Evolutionary conservation across 345 rosid genomes (phyloP), one percentile per base, ranked within the genome.

Genomic region (Anastatica hierochuntica): DNA sequence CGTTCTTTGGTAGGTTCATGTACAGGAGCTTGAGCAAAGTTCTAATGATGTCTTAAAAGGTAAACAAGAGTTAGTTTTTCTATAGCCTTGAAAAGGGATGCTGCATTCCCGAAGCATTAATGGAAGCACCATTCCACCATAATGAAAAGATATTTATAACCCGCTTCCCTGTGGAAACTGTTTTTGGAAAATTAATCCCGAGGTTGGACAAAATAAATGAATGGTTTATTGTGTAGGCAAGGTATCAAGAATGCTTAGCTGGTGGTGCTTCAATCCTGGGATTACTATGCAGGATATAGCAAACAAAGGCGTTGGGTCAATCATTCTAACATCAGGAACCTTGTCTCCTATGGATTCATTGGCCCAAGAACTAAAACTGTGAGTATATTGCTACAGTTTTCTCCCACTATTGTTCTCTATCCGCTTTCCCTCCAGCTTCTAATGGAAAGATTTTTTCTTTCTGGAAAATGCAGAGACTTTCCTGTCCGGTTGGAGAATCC

Each of bases 251-350:
- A 82, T 75, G 14, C 81, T 92, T 52, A 79, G 98, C 62, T 92
- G 98, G 96, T 92, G 98, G 98, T 92, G 98, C 74, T 92, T 92
- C 74, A 92, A 77, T 81, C 98, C 98, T 49, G 98, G 96, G 64
- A 67, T 88, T 59, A 83, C 96, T 27, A 85, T 92, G 98, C 80
- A 78, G 76, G 88, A 77, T 62, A 78, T 92, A 60, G 67, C 84
- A 21, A 63, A 57, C 54, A 42, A 78, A 76, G 94, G 88, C 46
- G 95, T 85, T 63, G 84, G 90, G 48, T 83, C 98, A 60, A 78
- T 92, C 53, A 69, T 92, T 57, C 71, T 92, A 68, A 92, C 98
- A 62, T 92, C 96, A n/a, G 98, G 96, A 60, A 88, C 98, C 39
- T 74, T 92, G 60, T 85, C 96, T 35, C 98, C 98, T 21, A 44